Conservation (phyloP, 2,329 filamentous ascomycete species). For the Neoarthrinium moseri region DNA sequence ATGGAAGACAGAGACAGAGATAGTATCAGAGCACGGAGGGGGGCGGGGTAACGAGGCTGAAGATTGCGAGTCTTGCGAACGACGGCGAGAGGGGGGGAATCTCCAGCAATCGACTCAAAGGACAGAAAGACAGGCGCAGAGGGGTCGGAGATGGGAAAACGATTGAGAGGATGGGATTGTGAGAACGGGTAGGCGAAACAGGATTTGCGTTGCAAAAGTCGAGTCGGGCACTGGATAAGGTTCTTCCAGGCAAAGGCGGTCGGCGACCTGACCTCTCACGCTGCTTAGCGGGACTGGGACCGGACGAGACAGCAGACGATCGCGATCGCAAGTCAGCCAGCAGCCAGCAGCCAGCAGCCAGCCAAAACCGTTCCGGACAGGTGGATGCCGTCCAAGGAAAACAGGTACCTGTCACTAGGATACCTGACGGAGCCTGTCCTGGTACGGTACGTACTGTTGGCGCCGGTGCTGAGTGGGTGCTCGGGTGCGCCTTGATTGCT, state of each 20-base stretch:
- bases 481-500: no score
- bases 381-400: conserved; percentile 8
- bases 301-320: background rate
- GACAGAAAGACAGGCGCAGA: no score
- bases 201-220: conserved; percentile 5
- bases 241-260: conserved; percentile 9
- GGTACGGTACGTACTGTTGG: no score
- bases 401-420: no score
- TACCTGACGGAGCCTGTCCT: no score
- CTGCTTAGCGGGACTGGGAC: background rate
- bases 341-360: no score
- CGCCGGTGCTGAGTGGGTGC: no score
- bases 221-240: conserved; percentile 7
- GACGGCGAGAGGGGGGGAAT: no score
- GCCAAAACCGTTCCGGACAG: conserved; percentile 5
- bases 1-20: background rate
- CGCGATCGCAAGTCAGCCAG: conserved; percentile 6
- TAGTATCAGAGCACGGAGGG: conserved; percentile 11
- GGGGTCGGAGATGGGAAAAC: conserved; percentile 8
- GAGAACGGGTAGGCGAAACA: conserved; percentile 6
- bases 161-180: conserved; percentile 7
- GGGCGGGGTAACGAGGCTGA: conserved; percentile 3
- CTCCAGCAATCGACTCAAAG: no score
- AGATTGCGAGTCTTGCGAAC: no score
- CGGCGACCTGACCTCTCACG: no score